Evolutionary conservation across 345 rosid species (phyloP).

Genomic region (Gossypium anomalum): DNA sequence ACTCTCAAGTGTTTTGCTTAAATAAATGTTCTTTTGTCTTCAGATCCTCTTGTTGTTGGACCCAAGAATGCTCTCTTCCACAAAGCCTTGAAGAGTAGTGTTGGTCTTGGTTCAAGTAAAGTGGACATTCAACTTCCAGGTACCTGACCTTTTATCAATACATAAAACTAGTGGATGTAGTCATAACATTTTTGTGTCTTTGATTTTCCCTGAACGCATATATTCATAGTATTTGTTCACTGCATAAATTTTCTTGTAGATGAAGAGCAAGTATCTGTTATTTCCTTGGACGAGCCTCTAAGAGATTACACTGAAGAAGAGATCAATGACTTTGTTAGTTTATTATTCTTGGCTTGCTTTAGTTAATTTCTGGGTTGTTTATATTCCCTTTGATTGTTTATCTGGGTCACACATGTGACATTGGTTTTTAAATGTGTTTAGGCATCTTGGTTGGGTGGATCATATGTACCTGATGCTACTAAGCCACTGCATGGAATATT

Average conservation of each 20-base stretch:
- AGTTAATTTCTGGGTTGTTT: neutral
- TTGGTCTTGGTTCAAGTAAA: constrained; percentile 37
- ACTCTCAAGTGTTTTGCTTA: constrained; percentile 2
- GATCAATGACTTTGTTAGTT: constrained; percentile 70
- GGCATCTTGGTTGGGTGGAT: constrained; percentile 62
- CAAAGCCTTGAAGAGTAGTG: constrained; percentile 43
- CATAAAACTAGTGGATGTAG: constrained; percentile 6
- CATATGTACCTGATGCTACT: constrained; percentile 46
- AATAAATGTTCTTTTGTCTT: constrained; percentile 13
- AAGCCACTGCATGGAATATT: constrained; percentile 51
- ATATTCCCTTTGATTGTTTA: constrained; percentile 2
- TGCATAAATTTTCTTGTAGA: constrained; percentile 39
- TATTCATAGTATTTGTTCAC: neutral
- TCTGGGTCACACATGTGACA: neutral
- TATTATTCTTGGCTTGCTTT: neutral
- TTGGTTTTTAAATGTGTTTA: constrained; percentile 22
- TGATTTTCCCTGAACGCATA: neutral
- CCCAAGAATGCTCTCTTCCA: constrained; percentile 33
- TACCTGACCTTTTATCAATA: constrained; percentile 19
- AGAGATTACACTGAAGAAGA: constrained; percentile 47
- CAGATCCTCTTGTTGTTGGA: constrained; percentile 40
- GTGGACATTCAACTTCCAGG: constrained; percentile 74
- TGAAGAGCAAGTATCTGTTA: constrained; percentile 56
- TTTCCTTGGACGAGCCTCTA: constrained; percentile 44
- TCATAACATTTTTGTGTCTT: neutral